Evolutionary conservation across 106 monocot species (phyloP), one percentile per base, ranked within the genome.

Genomic region (Hemerocallis citrina): DNA sequence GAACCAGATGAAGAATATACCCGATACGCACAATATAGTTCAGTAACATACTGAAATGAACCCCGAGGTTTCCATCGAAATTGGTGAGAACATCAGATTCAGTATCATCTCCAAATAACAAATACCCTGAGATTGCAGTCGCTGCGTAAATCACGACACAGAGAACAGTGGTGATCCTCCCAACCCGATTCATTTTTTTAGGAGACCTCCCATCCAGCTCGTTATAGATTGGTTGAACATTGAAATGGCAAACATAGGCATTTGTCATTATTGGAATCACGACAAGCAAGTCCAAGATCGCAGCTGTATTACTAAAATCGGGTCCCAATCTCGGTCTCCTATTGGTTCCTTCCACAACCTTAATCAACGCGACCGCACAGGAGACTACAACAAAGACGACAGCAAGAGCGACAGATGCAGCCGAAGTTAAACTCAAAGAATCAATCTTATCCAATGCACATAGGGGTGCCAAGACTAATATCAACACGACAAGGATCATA

Each of bases 221-320:
- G 22, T 61, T 70, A 33, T 70, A 70, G 47, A 70, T 70, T 21
- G 70, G 92, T 49, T 86, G 86, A 6, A 86, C 83, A 68, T 92
- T 92, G 60, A 92, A 92, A 58, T 92, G 92, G 67, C 86, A 93
- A 31, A 88, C 76, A 55, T 76, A 93, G 0, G 92, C 92, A 47
- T 88, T 93, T 9, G 70, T 70, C 70, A 70, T 70, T 3, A 70
- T 70, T 1, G 70, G 70, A 61, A 70, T 43, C 19, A 70, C 70
- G 37, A 70, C 70, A 11, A 70, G 59, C 70, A 70, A 32, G 42
- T 61, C 70, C 39, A 70, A 8, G 28, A 88, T 66, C 15, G 81
- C 81, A 13, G 59, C 73, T 57, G 54, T 75, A 1, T 70, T 76
- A 14, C 66, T 42, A 12, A 93, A 74, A 76, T 88, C 76, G 2